Evolutionary conservation across 2,329 filamentous ascomycete species (phyloP).

Genomic region (Conoideocrella luteorostrata): DNA sequence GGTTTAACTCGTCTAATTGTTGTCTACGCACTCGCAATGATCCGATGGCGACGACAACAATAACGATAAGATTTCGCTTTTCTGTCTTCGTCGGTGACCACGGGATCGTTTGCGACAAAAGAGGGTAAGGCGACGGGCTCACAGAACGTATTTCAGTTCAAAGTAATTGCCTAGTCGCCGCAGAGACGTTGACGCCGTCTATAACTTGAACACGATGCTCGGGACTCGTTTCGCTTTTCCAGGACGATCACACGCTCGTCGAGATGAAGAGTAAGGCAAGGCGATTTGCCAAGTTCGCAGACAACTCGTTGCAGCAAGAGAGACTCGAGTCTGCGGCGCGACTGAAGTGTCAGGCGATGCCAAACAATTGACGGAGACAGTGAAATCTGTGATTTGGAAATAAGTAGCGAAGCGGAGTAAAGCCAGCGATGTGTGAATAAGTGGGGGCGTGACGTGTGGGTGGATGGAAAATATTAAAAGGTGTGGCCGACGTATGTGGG

Average conservation of each 20-base stretch:
- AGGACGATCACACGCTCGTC: constrained; percentile 9
- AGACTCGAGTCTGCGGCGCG: constrained; percentile 9
- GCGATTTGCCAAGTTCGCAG: constrained; percentile 6
- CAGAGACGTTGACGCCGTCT: constrained; percentile 19
- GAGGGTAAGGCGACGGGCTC: constrained; percentile 21
- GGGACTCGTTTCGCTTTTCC: constrained; percentile 12
- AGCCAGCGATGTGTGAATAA: constrained; percentile 14
- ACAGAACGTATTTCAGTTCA: constrained; percentile 39
- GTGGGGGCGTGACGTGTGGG: constrained; percentile 26
- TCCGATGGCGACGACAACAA: constrained; percentile 22
- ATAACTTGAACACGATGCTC: constrained; percentile 10
- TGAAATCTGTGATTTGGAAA: constrained; percentile 8
- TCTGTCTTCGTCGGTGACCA: constrained; percentile 28
- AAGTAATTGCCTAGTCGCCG: constrained; percentile 22
- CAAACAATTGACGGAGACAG: constrained; percentile 13
- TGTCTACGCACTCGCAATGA: constrained; percentile 32
- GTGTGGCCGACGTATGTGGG: constrained; percentile 39
- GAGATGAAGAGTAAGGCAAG: constrained; percentile 5
- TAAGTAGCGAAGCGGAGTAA: constrained; percentile 14
- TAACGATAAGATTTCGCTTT: constrained; percentile 27
- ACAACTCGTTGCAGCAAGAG: constrained; percentile 9
- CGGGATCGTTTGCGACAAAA: constrained; percentile 26
- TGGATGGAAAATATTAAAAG: constrained; percentile 24
- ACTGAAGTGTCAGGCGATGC: constrained; percentile 14
- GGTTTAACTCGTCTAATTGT: constrained; percentile 22